Evolutionary conservation across 768 basidiomycete species (phyloP).

Genomic region (Suillus lakei): DNA sequence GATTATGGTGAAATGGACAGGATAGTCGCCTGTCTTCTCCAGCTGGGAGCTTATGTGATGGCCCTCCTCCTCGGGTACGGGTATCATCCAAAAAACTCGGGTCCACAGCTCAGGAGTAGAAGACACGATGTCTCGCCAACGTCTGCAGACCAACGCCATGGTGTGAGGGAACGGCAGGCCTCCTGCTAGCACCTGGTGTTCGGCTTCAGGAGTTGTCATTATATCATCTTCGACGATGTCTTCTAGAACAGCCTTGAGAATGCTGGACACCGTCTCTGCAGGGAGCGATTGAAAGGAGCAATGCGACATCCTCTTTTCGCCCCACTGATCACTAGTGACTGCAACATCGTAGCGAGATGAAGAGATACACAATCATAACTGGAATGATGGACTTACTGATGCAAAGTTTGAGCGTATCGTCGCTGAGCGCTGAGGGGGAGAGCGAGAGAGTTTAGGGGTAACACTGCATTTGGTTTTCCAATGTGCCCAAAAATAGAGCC

Average conservation of each 20-base stretch:
- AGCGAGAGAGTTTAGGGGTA: neutral
- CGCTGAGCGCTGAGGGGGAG: neutral
- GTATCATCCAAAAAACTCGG: neutral
- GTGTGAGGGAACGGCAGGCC: neutral
- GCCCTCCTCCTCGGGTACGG: neutral
- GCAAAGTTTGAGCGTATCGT: neutral
- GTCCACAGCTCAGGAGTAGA: constrained; percentile 4
- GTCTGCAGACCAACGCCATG: neutral
- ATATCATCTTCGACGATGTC: neutral
- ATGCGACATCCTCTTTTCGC: neutral
- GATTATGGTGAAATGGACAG: constrained; percentile 3
- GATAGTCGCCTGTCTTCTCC: neutral
- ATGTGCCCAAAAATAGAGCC: neutral
- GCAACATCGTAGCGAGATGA: neutral
- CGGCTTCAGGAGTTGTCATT: neutral
- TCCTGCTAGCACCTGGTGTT: neutral
- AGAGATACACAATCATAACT: neutral
- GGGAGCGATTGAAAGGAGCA: neutral
- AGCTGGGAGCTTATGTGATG: neutral
- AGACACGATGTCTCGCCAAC: neutral
- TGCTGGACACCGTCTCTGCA: neutral
- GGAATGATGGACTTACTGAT: neutral
- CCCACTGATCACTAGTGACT: neutral
- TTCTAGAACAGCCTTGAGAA: neutral
- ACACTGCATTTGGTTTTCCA: neutral